These are phyloP conservation scores for Nakazawaea pomicola DNA, from an alignment of 805 yeast species.

Conservation along the genomic window DNA sequence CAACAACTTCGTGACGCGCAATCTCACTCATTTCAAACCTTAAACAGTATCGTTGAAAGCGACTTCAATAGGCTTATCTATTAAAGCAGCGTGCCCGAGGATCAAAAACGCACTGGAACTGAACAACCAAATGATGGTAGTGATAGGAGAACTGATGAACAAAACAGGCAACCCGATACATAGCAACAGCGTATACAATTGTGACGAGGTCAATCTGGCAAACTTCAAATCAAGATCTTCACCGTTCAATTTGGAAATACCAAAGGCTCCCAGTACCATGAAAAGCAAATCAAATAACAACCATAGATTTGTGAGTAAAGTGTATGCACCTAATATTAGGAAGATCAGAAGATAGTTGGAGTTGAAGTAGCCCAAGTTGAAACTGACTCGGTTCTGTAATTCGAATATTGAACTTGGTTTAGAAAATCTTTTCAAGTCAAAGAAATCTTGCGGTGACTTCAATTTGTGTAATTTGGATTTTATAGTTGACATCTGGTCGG, in stretches of 20 bases:
- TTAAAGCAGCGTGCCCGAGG: conserved; percentile 78
- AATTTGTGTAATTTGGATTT: conserved; percentile 62
- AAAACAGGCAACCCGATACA: conserved; percentile 48
- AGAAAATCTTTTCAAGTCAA: conserved; percentile 77
- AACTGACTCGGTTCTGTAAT: conserved; percentile 75
- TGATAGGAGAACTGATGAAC: conserved; percentile 40
- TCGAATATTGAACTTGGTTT: conserved; percentile 83
- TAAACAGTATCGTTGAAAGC: conserved; percentile 73
- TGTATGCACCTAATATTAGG: conserved; percentile 68
- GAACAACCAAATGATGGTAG: conserved; percentile 87
- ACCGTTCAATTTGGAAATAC: conserved; percentile 77
- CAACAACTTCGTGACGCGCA: no score
- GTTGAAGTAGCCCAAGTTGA: conserved; percentile 78
- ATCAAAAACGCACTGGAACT: conserved; percentile 80
- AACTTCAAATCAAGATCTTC: conserved; percentile 72
- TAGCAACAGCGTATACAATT: conserved; percentile 77
- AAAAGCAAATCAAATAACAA: conserved; percentile 77
- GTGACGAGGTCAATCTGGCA: conserved; percentile 67
- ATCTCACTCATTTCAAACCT: no score
- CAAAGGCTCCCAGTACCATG: conserved; percentile 67
- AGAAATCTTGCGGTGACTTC: conserved; percentile 85
- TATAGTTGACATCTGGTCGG: conserved; percentile 36
- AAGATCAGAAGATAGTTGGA: conserved; percentile 79
- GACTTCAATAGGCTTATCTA: conserved; percentile 95
- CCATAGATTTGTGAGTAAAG: conserved; percentile 79